These are phyloP conservation scores for Chlamydomonas sp. DNA, from an alignment of 139 green algal species.

Conservation along the genomic window DNA sequence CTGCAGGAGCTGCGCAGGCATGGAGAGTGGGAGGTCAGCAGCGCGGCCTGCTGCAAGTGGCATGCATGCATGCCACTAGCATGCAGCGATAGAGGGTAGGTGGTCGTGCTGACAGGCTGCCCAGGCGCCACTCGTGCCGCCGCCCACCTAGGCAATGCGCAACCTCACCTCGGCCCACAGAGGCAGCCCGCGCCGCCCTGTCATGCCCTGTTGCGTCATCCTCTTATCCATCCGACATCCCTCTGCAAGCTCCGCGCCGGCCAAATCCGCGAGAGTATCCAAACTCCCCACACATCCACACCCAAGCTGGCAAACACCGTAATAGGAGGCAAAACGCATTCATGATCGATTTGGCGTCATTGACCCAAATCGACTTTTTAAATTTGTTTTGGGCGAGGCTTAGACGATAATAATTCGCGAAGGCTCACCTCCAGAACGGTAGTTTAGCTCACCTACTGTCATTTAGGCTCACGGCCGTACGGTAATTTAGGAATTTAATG, in stretches of 20 bases:
- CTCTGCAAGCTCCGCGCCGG: neutral
- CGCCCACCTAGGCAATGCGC: too few species aligned
- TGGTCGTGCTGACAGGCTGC: too few species aligned
- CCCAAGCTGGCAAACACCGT: neutral
- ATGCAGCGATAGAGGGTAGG: too few species aligned
- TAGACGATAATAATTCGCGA: too few species aligned
- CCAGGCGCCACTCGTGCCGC: too few species aligned
- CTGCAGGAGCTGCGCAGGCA: conserved; percentile 20
- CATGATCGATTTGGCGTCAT: neutral
- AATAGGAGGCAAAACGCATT: neutral
- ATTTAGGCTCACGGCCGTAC: too few species aligned
- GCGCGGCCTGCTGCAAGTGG: neutral
- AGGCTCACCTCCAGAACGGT: too few species aligned
- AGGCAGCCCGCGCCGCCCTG: neutral
- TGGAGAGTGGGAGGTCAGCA: neutral
- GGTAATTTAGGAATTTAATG: too few species aligned
- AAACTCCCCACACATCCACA: neutral
- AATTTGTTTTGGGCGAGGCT: too few species aligned
- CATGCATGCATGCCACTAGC: neutral
- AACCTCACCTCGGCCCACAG: conserved; percentile 8
- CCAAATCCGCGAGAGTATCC: neutral
- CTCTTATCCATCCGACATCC: neutral
- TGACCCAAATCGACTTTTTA: too few species aligned
- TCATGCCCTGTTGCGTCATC: neutral
- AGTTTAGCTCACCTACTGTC: too few species aligned